These are phyloP conservation scores for Sisymbrium altissimum DNA, from an alignment of 345 rosid genomes.

Conservation along the genomic window DNA sequence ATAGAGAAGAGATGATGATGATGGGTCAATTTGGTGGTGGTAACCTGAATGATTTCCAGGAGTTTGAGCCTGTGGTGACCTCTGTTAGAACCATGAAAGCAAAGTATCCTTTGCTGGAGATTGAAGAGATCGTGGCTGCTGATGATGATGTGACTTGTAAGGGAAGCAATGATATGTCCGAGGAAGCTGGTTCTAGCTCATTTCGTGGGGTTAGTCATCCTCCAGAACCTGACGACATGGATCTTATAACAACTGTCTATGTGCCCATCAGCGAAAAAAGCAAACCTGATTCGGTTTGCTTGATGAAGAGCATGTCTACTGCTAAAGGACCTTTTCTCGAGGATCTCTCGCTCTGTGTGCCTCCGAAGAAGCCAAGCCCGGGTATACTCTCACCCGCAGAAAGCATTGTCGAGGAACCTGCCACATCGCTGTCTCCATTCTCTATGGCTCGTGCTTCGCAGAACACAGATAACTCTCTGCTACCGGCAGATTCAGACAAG, in stretches of 20 bases:
- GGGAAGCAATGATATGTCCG: conserved; percentile 50
- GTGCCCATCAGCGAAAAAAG: conserved; percentile 59
- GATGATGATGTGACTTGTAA: conserved; percentile 44
- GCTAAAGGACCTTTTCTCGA: conserved; percentile 72
- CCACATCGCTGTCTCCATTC: conserved; percentile 51
- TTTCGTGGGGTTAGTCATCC: conserved; percentile 98
- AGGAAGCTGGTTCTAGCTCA: conserved; percentile 62
- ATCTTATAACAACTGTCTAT: conserved; percentile 67
- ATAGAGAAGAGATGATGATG: conserved; percentile 50
- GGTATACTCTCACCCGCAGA: conserved; percentile 60
- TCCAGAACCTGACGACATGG: conserved; percentile 83
- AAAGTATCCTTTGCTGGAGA: conserved; percentile 40
- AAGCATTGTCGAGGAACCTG: conserved; percentile 64
- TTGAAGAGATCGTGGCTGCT: conserved; percentile 42
- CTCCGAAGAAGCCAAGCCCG: conserved; percentile 53
- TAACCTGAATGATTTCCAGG: conserved; percentile 36
- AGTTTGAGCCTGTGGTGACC: conserved; percentile 34
- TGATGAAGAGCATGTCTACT: conserved; percentile 61
- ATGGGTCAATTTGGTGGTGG: conserved; percentile 33
- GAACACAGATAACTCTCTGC: conserved; percentile 55
- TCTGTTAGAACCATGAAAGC: conserved; percentile 61
- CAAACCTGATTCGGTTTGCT: conserved; percentile 61
- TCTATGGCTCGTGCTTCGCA: conserved; percentile 56
- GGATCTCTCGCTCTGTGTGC: conserved; percentile 65
- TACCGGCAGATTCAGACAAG: conserved; percentile 67